A percentile compares a stretch with the other conserved stretches of the same genome.
These are phyloP conservation scores for Mortierella hygrophila DNA, from an alignment of 192 early-diverging fungal genomes.

Conservation along the genomic window DNA sequence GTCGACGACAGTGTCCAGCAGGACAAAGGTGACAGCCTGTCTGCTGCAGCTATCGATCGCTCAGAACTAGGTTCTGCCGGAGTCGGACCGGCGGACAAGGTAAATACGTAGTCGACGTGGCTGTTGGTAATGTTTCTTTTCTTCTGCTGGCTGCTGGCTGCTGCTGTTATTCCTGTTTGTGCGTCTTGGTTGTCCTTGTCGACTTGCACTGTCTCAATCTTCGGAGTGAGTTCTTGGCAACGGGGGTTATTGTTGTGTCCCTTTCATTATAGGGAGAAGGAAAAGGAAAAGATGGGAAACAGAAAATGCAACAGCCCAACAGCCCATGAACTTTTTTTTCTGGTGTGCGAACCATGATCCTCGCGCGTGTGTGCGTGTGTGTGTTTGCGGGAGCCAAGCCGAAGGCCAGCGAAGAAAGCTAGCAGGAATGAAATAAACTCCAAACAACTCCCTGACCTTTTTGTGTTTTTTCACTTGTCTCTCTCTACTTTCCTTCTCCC, in stretches of 20 bases:
- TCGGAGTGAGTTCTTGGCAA: not conserved
- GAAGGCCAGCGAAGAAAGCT: not conserved
- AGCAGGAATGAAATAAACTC: not conserved
- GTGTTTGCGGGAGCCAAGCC: not conserved
- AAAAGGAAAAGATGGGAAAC: not conserved
- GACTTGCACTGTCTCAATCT: not conserved
- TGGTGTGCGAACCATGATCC: not conserved
- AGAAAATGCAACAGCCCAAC: slow-evolving; percentile 17
- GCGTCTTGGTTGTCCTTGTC: not conserved
- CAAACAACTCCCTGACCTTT: not conserved
- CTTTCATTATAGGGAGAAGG: not conserved
- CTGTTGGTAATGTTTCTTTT: not conserved
- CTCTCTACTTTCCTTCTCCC: not conserved
- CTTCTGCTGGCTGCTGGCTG: not conserved
- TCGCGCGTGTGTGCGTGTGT: not conserved
- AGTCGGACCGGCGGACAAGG: not conserved
- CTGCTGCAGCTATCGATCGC: not conserved
- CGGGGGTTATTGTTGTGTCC: not conserved
- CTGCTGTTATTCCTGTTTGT: not conserved
- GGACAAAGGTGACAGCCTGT: not conserved
- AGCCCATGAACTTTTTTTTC: slow-evolving; percentile 16
- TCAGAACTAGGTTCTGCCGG: not conserved
- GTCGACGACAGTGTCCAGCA: not conserved
- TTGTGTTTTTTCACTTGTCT: not conserved
- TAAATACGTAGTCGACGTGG: not conserved